A percentile compares a stretch with the other conserved stretches of the same genome.
phyloP scores from a whole-genome alignment of 345 rosid genomes.

The Camelina sativa region DNA sequence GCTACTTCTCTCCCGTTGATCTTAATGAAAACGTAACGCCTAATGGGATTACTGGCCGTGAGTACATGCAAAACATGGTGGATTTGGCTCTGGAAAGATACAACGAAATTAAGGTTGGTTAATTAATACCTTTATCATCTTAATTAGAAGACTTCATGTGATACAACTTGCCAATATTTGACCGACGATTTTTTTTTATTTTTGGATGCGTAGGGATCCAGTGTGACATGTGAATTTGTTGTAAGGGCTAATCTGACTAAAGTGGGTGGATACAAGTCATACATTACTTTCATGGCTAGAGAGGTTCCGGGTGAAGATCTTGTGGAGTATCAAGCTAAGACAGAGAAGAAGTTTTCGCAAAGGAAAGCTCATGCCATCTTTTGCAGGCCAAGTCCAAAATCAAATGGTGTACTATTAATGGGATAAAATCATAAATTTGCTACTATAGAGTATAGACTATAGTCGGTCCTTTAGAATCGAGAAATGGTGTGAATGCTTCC shows the following conservation, averaged over 20 bases:
- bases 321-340: conserved; percentile 35
- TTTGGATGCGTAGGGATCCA: background rate
- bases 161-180: background rate
- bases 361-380: conserved; percentile 8
- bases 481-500: too few species aligned
- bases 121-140: background rate
- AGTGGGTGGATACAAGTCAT: background rate
- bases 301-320: conserved; percentile 12
- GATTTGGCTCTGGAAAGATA: conserved; percentile 10
- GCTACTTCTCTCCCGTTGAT: background rate
- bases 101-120: conserved; percentile 5
- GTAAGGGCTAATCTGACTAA: conserved; percentile 17
- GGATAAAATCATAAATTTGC: too few species aligned
- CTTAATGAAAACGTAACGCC: background rate
- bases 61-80: conserved; percentile 26
- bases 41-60: background rate
- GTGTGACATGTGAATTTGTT: conserved; percentile 4
- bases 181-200: background rate
- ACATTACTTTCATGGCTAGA: conserved; percentile 35
- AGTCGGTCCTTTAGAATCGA: too few species aligned
- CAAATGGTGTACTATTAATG: background rate
- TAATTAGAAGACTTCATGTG: background rate
- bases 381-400: conserved; percentile 30
- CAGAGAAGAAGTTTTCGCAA: conserved; percentile 28
- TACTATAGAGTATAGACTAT: too few species aligned